Conservation (phyloP, 306 rosid species). For the Argentina anserina region DNA sequence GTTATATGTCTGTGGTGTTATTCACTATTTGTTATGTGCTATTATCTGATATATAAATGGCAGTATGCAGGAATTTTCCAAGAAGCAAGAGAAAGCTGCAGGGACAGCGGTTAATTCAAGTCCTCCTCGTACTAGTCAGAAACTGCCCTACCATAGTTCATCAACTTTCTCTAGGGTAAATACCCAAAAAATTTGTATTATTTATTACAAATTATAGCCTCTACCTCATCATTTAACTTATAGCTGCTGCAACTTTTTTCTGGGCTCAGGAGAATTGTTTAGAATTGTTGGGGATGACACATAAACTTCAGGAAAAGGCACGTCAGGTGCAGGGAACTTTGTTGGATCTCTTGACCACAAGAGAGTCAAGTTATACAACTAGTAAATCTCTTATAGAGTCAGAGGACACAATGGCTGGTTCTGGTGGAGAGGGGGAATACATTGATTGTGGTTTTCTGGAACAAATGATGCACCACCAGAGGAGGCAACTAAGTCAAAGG, state of each 20-base stretch:
- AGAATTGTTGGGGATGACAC: constrained; percentile 10
- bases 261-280: background rate
- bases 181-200: background rate
- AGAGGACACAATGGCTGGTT: background rate
- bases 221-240: background rate
- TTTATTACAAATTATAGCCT: background rate
- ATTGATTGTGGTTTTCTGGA: background rate
- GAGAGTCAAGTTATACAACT: background rate
- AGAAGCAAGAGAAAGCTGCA: constrained; percentile 19
- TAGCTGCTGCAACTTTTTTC: background rate
- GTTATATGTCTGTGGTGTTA: background rate
- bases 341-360: background rate
- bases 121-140: constrained; percentile 1
- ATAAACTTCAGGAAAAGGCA: background rate
- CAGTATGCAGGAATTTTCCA: background rate
- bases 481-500: background rate
- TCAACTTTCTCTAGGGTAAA: constrained; percentile 5
- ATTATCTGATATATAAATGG: constrained; percentile 5
- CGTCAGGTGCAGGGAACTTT: constrained; percentile 4
- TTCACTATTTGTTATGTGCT: background rate
- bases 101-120: background rate
- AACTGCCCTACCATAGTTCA: background rate
- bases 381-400: background rate
- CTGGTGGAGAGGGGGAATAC: background rate
- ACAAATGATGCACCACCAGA: background rate